Evolutionary conservation across 108 stramenopile genomes (phyloP), one percentile per base, ranked within the genome.

Genomic region (Cyclotella atomus): DNA sequence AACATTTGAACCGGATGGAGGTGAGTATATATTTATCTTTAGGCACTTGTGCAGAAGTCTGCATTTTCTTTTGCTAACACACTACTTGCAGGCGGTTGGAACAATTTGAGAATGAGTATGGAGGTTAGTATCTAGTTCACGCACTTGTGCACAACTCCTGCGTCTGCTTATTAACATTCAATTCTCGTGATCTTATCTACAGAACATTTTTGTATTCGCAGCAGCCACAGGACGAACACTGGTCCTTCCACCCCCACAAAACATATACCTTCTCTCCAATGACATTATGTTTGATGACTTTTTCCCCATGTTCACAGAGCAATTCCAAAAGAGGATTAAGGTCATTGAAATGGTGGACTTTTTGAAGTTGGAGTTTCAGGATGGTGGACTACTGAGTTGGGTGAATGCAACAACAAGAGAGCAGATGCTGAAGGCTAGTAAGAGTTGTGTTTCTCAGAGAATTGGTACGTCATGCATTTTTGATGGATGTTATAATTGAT

Each of bases 151-250:
- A n/a, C n/a, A n/a, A n/a, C n/a, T n/a, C n/a, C n/a, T n/a, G n/a
- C n/a, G n/a, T n/a, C n/a, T n/a, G 7, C 38, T 9, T 41, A 9
- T 41, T 41, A 41, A 41, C 38, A 41, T 41, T 41, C 38, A 12
- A 9, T 9, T 41, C 38, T 41, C 38, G 38, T 41, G 38, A 41
- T 41, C 12, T 41, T 41, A 30, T 7, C n/a, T 19, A 4, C 28
- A 57, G 84, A 86, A 73, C 27, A 77, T 97, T n/a, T 70, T 97
- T 41, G 91, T 95, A 28, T 25, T 93, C 14, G 97, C 95, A 35
- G 85, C 91, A 50, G 91, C 88, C 34, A 94, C 91, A 0, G 94
- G 95, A 9, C 73, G 97, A 41, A 92, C 91, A 16, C 60, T 97
- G 3, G 95, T 97, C 5, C 61, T 97, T 32, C 97, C 97, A 24